phyloP scores from a whole-genome alignment of 768 basidiomycete genomes.

The Amanita brunnescens region DNA sequence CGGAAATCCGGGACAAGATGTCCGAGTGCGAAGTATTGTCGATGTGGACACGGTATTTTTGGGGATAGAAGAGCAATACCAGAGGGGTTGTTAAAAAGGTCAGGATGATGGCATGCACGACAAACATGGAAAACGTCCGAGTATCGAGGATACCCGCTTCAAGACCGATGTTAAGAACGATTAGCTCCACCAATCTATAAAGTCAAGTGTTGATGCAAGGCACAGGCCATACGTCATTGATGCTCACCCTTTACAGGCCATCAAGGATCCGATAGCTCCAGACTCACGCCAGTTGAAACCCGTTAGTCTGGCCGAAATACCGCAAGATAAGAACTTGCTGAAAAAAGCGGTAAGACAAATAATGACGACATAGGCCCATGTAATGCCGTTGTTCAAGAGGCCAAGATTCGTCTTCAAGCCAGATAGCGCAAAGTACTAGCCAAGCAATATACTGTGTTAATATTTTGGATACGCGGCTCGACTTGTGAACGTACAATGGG shows the following conservation, averaged over 20 bases:
- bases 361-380: conserved; percentile 76
- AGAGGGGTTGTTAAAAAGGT: conserved; percentile 84
- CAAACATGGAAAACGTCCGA: conserved; percentile 84
- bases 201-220: neutral
- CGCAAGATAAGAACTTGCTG: conserved; percentile 74
- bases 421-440: conserved; percentile 33
- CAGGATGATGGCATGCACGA: conserved; percentile 65
- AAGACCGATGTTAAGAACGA: conserved; percentile 85
- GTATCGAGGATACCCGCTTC: conserved; percentile 53
- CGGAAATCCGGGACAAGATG: neutral
- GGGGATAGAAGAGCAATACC: conserved; percentile 70
- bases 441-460: neutral
- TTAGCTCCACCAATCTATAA: conserved; percentile 68
- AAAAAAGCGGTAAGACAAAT: conserved; percentile 69
- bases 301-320: conserved; percentile 41
- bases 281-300: conserved; percentile 74
- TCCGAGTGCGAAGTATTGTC: conserved; percentile 12
- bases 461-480: neutral
- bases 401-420: conserved; percentile 79
- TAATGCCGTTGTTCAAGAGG: conserved; percentile 60
- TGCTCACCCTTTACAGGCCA: conserved; percentile 82
- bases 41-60: conserved; percentile 41
- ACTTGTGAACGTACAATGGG: conserved; percentile 51
- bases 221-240: neutral
- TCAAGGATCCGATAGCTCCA: conserved; percentile 76